Conservation (phyloP, 2,329 filamentous ascomycete genomes). For the Fusarium azukiicola region DNA sequence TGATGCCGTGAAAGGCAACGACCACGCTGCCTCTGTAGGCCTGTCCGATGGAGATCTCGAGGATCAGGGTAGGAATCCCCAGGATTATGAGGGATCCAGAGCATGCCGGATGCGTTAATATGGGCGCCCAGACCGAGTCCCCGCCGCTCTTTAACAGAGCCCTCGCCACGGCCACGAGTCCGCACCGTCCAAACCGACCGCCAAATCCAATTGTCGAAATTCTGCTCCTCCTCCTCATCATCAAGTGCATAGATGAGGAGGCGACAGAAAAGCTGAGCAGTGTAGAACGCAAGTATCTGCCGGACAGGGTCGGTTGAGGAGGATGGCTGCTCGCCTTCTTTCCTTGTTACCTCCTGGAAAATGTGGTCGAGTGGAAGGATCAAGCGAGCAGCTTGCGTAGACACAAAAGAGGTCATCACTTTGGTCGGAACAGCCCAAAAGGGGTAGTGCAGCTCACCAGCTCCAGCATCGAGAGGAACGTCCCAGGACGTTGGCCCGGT, state of each 20-base stretch:
- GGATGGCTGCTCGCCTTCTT: background rate
- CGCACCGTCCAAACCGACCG: background rate
- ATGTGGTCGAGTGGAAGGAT: constrained; percentile 19
- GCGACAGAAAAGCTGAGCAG: constrained; percentile 17
- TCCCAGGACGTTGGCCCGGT: background rate
- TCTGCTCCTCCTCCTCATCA: background rate
- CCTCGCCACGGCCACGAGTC: too few species aligned
- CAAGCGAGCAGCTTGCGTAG: constrained; percentile 7
- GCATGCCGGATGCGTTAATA: too few species aligned
- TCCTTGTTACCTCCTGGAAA: constrained; percentile 9
- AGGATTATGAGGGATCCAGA: constrained; percentile 57
- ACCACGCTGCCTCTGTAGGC: constrained; percentile 75
- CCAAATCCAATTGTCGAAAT: constrained; percentile 19
- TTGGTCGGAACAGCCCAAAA: constrained; percentile 5
- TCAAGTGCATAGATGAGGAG: constrained; percentile 16
- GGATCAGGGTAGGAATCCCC: constrained; percentile 74
- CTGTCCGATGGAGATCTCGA: constrained; percentile 85
- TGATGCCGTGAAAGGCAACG: constrained; percentile 72
- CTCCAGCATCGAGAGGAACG: background rate
- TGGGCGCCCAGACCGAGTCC: too few species aligned
- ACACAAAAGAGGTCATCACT: constrained; percentile 1
- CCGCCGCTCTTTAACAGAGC: too few species aligned
- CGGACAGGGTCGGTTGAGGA: background rate
- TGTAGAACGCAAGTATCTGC: constrained; percentile 24
- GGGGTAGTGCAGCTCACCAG: background rate